Conservation (phyloP, 1,139 yeast species). For the Pichia sp. region DNA sequence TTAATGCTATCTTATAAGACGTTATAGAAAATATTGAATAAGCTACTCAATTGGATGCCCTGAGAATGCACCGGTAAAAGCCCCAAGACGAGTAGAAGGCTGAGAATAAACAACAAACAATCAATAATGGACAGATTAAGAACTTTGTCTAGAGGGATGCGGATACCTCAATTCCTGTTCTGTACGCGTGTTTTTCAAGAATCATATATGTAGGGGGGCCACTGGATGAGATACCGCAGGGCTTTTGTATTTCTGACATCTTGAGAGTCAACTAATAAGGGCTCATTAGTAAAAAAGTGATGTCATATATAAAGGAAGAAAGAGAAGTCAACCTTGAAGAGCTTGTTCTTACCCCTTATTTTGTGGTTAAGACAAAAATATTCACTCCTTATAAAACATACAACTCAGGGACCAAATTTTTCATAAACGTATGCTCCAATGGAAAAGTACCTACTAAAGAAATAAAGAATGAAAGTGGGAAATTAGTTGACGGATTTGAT, state of each 20-base stretch:
- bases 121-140: not conserved
- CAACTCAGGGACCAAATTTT: conserved; percentile 54
- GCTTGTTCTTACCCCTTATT: conserved; percentile 52
- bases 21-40: too few relatives aligned
- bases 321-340: conserved; percentile 10
- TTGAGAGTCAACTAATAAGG: too few relatives aligned
- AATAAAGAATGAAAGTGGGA: conserved; percentile 3
- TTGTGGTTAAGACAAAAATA: conserved; percentile 60
- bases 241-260: too few relatives aligned
- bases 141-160: not conserved
- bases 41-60: too few relatives aligned
- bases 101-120: not conserved
- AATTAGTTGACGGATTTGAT: conserved; percentile 40
- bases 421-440: conserved; percentile 71
- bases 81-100: not conserved
- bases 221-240: too few relatives aligned
- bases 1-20: too few relatives aligned
- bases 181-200: not conserved
- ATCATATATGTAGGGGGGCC: too few relatives aligned
- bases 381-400: conserved; percentile 33
- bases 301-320: conserved; percentile 4
- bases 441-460: conserved; percentile 52
- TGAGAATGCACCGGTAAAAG: not conserved
- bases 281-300: not conserved
- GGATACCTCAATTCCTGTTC: not conserved